phyloP scores from a whole-genome alignment of 306 rosid species.

The Fragaria iinumae region DNA sequence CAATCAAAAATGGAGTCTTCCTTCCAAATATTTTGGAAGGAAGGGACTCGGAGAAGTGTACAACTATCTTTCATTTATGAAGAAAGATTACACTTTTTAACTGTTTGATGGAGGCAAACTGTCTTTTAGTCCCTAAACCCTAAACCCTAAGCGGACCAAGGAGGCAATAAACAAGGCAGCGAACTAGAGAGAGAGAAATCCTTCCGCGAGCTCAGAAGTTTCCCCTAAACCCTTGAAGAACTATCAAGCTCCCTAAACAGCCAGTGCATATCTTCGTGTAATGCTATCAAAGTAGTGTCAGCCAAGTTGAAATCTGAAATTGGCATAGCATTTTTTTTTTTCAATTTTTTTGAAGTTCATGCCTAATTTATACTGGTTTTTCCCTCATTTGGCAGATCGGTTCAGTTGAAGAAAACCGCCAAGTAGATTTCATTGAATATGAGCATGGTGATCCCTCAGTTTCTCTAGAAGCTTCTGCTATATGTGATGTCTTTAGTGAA shows the following conservation, averaged over 20 bases:
- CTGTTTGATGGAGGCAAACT: background rate
- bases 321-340: background rate
- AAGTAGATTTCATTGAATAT: conserved; percentile 32
- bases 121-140: too few relatives aligned
- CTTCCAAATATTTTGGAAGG: background rate
- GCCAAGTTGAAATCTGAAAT: background rate
- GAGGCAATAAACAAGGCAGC: too few relatives aligned
- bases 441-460: conserved; percentile 42
- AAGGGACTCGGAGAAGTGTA: background rate
- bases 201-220: too few relatives aligned
- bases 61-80: background rate
- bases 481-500: conserved; percentile 49
- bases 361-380: conserved; percentile 1
- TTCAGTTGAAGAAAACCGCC: conserved; percentile 31
- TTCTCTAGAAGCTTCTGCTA: conserved; percentile 42
- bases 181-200: too few relatives aligned
- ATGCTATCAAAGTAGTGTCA: too few relatives aligned
- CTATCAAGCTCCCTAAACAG: too few relatives aligned
- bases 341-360: background rate
- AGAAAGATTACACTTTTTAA: background rate
- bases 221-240: too few relatives aligned
- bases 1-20: background rate
- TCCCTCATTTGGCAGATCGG: conserved; percentile 45
- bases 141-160: too few relatives aligned
- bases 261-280: background rate